phyloP scores from a whole-genome alignment of 768 basidiomycete species.

The Goffeauzyma gilvescens region DNA sequence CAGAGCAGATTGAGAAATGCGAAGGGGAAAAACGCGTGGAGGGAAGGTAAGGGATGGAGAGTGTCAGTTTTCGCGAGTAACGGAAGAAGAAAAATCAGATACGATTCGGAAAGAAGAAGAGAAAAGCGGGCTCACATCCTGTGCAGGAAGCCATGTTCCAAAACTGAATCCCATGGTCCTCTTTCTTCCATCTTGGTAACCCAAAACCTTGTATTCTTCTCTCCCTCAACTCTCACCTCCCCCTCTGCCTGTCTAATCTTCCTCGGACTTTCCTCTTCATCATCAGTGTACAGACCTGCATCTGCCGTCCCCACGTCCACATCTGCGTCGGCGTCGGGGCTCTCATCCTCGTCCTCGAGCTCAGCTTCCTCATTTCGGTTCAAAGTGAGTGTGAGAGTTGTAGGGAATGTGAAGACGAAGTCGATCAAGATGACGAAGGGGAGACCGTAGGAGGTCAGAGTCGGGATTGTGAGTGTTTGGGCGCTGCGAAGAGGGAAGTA shows the following conservation, averaged over 20 bases:
- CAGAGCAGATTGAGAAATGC: no score
- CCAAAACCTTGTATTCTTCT: neutral
- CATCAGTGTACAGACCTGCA: neutral
- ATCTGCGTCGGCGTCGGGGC: neutral
- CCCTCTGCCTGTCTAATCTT: neutral
- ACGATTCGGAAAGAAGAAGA: neutral
- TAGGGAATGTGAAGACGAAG: constrained; percentile 4
- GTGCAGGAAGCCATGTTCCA: neutral
- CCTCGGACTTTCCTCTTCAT: neutral
- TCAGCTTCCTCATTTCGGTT: constrained; percentile 9
- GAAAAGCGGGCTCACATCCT: no score
- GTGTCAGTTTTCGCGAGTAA: neutral
- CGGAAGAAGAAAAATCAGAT: neutral
- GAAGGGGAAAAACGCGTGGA: neutral
- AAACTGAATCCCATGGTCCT: constrained; percentile 3
- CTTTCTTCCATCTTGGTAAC: constrained; percentile 12
- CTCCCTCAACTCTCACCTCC: constrained; percentile 1
- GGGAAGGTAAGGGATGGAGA: neutral
- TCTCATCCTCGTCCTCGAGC: constrained; percentile 3
- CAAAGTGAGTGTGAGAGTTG: constrained; percentile 7
- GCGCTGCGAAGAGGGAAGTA: no score
- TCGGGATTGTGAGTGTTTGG: constrained; percentile 6
- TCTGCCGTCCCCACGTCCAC: neutral
- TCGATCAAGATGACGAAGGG: constrained; percentile 7
- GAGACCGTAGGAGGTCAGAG: constrained; percentile 7